Evolutionary conservation across 2,329 filamentous ascomycete species (phyloP).

Genomic region (Blumeria hordei): DNA sequence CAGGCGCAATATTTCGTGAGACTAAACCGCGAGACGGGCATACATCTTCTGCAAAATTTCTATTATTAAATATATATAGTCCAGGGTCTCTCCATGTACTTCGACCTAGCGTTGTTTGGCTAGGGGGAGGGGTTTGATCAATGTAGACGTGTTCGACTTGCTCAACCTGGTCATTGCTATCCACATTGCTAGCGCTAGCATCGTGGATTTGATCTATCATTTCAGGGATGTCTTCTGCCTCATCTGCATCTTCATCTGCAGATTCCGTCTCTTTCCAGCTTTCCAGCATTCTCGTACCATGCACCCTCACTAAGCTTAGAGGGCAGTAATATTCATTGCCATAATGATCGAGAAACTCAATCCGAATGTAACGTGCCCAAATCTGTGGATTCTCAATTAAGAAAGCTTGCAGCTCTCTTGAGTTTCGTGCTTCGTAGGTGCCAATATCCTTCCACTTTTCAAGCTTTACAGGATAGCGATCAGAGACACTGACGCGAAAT

Average conservation of each 20-base stretch:
- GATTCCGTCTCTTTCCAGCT: slow-evolving; percentile 65
- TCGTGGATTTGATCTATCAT: slow-evolving; percentile 14
- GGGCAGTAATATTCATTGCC: slow-evolving; percentile 96
- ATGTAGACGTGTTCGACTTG: neutral
- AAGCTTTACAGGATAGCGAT: slow-evolving; percentile 76
- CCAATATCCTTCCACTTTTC: slow-evolving; percentile 84
- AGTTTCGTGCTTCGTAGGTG: slow-evolving; percentile 75
- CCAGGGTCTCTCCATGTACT: slow-evolving; percentile 4
- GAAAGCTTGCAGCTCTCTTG: slow-evolving; percentile 83
- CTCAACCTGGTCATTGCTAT: slow-evolving; percentile 2
- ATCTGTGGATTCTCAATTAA: slow-evolving; percentile 84
- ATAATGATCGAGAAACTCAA: slow-evolving; percentile 84
- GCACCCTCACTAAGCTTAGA: slow-evolving; percentile 68
- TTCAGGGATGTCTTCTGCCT: slow-evolving; percentile 5
- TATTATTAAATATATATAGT: slow-evolving; percentile 3
- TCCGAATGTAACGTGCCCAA: slow-evolving; percentile 76
- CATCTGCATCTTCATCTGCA: slow-evolving; percentile 33
- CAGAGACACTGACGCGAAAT: slow-evolving; percentile 78
- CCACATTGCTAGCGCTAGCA: slow-evolving; percentile 10
- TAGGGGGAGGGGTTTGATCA: neutral
- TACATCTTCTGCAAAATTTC: slow-evolving; percentile 1
- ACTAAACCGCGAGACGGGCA: slow-evolving; percentile 6
- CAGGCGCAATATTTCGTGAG: neutral
- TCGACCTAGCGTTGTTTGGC: neutral
- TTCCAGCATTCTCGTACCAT: slow-evolving; percentile 87